Evolutionary conservation across 1,284 basidiomycete species (phyloP).

Genomic region (Malassezia pachydermatis): DNA sequence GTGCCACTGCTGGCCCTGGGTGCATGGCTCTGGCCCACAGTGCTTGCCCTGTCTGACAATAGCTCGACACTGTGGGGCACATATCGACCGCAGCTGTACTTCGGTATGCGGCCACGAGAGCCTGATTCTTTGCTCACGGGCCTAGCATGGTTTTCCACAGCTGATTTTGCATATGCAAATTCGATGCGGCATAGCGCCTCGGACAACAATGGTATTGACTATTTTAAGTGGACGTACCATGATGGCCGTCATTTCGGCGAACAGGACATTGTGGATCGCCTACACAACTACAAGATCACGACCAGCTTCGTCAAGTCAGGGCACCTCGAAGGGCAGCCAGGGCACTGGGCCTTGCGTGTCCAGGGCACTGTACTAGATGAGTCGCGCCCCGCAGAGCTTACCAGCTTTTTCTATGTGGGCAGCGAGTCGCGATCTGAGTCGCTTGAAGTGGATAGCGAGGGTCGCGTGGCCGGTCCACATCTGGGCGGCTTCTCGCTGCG

Average conservation of each 20-base stretch:
- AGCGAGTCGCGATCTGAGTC: constrained; percentile 59
- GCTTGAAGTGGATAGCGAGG: constrained; percentile 55
- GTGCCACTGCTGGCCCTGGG: neutral
- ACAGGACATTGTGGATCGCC: constrained; percentile 68
- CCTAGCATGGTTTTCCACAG: constrained; percentile 60
- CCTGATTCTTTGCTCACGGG: constrained; percentile 81
- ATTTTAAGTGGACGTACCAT: constrained; percentile 77
- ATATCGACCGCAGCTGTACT: constrained; percentile 83
- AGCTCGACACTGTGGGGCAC: constrained; percentile 71
- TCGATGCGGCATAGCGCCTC: constrained; percentile 75
- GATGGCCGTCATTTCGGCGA: constrained; percentile 73
- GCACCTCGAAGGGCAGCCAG: constrained; percentile 49
- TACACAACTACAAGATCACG: constrained; percentile 73
- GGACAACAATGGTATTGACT: constrained; percentile 67
- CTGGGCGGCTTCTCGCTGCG: constrained; percentile 71
- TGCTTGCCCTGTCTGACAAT: neutral
- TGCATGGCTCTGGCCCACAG: too few relatives aligned
- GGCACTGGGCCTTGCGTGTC: constrained; percentile 80
- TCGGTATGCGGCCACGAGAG: constrained; percentile 71
- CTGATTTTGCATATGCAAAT: constrained; percentile 26
- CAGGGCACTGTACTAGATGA: constrained; percentile 67
- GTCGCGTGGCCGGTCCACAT: constrained; percentile 56
- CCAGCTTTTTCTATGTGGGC: constrained; percentile 73
- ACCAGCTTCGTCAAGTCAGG: constrained; percentile 68
- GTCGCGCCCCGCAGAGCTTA: constrained; percentile 55